phyloP scores from a whole-genome alignment of 2,329 filamentous ascomycete genomes.

The Trichoderma endophyticum region DNA sequence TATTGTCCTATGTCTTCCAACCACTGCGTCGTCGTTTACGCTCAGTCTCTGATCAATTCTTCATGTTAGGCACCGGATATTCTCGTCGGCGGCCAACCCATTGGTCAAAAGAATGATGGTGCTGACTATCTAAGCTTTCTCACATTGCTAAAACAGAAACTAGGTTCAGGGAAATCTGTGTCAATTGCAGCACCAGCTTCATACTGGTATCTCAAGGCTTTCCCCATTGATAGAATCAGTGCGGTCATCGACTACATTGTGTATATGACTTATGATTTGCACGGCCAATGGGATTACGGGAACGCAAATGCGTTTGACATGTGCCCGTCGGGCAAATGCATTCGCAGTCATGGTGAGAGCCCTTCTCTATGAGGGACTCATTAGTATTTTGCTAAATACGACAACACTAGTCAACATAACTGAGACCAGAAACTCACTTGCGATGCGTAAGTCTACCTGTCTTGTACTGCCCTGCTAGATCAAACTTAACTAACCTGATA shows the following conservation, averaged over 20 bases:
- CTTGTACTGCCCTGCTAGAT: background rate
- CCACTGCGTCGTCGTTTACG: accelerated
- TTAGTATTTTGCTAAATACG: background rate
- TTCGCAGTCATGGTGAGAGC: background rate
- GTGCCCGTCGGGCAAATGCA: conserved; percentile 12
- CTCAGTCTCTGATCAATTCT: background rate
- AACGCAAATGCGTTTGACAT: conserved; percentile 28
- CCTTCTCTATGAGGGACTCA: background rate
- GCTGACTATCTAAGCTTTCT: background rate
- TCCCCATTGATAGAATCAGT: conserved; percentile 32
- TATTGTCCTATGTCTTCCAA: background rate
- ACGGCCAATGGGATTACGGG: conserved; percentile 22
- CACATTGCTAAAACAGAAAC: background rate
- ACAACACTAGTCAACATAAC: background rate
- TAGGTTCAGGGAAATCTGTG: conserved; percentile 32
- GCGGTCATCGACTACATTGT: conserved; percentile 31
- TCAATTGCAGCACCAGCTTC: conserved; percentile 39
- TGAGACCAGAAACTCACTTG: background rate
- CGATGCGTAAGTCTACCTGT: background rate
- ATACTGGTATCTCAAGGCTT: conserved; percentile 37
- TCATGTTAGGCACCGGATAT: background rate
- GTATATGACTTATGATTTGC: conserved; percentile 35
- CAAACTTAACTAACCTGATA: background rate
- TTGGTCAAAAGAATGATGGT: background rate
- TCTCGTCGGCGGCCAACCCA: background rate